Evolutionary conservation across 2,329 filamentous ascomycete genomes (phyloP).

Genomic region (Chrysoporthe puriensis): DNA sequence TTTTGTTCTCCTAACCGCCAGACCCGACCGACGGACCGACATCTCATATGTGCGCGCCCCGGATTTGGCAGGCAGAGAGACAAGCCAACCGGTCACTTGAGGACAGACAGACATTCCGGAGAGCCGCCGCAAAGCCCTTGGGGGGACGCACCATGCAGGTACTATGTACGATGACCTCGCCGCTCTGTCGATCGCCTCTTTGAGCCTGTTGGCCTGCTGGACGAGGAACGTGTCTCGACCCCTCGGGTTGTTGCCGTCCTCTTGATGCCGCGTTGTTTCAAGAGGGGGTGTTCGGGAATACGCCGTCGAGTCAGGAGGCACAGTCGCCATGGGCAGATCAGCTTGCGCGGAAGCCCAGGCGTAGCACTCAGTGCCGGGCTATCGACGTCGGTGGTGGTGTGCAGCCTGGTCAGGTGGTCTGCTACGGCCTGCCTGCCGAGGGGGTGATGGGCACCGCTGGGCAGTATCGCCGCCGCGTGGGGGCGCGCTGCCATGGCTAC

Average conservation of each 20-base stretch:
- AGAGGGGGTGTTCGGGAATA: slow-evolving; percentile 8
- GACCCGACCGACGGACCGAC: neutral
- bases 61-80: slow-evolving; percentile 20
- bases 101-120: neutral
- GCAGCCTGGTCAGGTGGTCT: slow-evolving; percentile 26
- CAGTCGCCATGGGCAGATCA: slow-evolving; percentile 13
- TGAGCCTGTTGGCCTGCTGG: slow-evolving; percentile 15
- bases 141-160: slow-evolving; percentile 29
- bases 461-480: slow-evolving; percentile 10
- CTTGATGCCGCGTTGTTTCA: neutral
- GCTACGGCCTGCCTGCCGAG: slow-evolving; percentile 22
- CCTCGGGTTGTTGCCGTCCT: slow-evolving; percentile 2
- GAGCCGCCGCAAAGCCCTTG: slow-evolving; percentile 15
- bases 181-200: slow-evolving; percentile 16
- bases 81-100: slow-evolving; percentile 22
- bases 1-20: neutral
- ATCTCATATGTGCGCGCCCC: neutral
- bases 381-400: slow-evolving; percentile 25
- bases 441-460: neutral
- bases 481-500: slow-evolving; percentile 12
- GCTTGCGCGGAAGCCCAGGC: slow-evolving; percentile 21
- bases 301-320: slow-evolving; percentile 23
- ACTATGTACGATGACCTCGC: slow-evolving; percentile 15
- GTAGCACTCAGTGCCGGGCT: slow-evolving; percentile 4
- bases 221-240: slow-evolving; percentile 1